Evolutionary conservation across 1,284 basidiomycete species (phyloP), one percentile per base, ranked within the genome.

Genomic region (Meripilus lineatus): DNA sequence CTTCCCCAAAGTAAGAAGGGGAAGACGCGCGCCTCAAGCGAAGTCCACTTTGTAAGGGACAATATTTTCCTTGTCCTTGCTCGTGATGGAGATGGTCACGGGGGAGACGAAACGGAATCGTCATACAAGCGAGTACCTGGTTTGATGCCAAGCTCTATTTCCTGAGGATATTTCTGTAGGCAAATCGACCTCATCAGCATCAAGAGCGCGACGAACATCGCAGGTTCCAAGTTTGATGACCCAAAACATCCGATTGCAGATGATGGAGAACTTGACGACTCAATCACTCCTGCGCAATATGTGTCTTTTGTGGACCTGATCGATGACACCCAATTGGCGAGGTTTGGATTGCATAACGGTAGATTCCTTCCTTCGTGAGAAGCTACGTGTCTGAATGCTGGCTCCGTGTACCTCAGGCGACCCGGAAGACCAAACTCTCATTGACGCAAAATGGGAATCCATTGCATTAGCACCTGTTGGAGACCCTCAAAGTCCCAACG

Each of bases 401-500:
- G 20, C 21, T 21, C 13, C 17, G 18, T 2, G 41, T 3, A 20
- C 35, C 30, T 5, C 42, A 64, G 60, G 59, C 32, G 50, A 58
- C 38, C 61, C 63, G 21, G 67, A 71, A 50, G 75, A 82, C 53
- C 50, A 70, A 36, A 79, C 75, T 1, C 65, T 84, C 22, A 72
- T 86, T 44, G 75, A 75, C 46, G 72, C 74, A 3, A 86, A 86
- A 61, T 85, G 82, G 77, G 84, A 86, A 56, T 77, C 74, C 5
- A 66, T 82, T 40, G 77, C 81, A 11, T 62, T 86, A 8, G 79
- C 75, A 3, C 74, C 81, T 0, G 70, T 68, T 17, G 57, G 69
- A 2, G 79, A 84, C 50, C 52, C 65, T 3, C 56, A 53, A 1
- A 70, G 66, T 53, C 77, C 79, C 1, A 64, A 85, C 56, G 82